A percentile compares a stretch with the other conserved stretches of the same genome.
These are phyloP conservation scores for Amaranthus cruentus DNA, from an alignment of 148 eudicot genomes.

Conservation along the genomic window DNA sequence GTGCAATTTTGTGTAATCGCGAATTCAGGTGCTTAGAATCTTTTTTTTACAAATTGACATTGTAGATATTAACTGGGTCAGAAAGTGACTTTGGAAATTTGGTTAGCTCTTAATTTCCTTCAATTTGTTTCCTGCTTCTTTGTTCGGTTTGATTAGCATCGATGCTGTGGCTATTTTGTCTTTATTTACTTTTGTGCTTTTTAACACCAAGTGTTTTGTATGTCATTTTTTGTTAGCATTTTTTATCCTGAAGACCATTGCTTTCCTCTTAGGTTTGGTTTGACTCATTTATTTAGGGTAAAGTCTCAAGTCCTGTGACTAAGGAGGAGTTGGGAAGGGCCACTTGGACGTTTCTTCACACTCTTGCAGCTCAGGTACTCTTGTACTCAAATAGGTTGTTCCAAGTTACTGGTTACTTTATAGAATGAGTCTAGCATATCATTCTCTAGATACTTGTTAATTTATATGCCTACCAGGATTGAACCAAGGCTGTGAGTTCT, in stretches of 20 bases:
- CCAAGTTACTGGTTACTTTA: neutral
- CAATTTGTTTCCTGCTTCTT: no score
- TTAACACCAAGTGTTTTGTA: neutral
- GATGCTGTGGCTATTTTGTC: neutral
- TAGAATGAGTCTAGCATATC: neutral
- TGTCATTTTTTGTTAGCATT: neutral
- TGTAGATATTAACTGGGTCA: no score
- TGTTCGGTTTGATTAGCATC: no score
- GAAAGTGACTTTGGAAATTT: no score
- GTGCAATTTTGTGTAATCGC: no score
- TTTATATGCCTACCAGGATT: neutral
- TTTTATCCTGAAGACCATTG: neutral
- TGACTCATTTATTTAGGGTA: conserved; percentile 40
- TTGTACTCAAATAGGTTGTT: neutral
- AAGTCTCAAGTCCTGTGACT: conserved; percentile 47
- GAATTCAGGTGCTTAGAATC: no score
- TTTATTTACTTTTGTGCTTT: neutral
- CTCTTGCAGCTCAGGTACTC: conserved; percentile 89
- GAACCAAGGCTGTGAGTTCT: neutral
- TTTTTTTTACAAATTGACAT: no score
- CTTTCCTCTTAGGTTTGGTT: conserved; percentile 8
- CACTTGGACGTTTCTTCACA: conserved; percentile 94
- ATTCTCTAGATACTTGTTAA: neutral
- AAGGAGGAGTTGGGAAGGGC: conserved; percentile 92
- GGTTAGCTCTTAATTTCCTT: no score